phyloP scores from a whole-genome alignment of 805 yeast genomes.

The Ogataea saltuana region DNA sequence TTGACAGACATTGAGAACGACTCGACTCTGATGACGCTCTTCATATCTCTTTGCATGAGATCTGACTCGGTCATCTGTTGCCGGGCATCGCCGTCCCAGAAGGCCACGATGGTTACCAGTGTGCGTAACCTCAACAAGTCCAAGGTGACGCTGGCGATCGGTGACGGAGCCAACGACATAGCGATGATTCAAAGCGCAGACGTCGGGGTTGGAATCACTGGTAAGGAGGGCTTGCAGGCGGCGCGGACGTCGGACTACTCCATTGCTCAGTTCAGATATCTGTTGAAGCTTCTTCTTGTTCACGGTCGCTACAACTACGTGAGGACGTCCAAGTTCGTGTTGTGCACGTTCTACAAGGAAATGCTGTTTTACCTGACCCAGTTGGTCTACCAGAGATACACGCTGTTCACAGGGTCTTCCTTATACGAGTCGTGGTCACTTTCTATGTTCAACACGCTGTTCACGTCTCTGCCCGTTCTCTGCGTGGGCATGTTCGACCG shows the following conservation, averaged over 20 bases:
- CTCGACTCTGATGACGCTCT: constrained; percentile 66
- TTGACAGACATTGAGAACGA: constrained; percentile 72
- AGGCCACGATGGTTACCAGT: constrained; percentile 81
- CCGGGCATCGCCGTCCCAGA: constrained; percentile 96
- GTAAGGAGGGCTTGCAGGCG: constrained; percentile 95
- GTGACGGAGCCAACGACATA: constrained; percentile 99
- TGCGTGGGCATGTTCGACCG: constrained; percentile 95
- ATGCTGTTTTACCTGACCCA: constrained; percentile 87
- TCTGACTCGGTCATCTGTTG: constrained; percentile 93
- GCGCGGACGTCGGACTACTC: constrained; percentile 94
- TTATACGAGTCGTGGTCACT: constrained; percentile 94
- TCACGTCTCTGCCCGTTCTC: constrained; percentile 88
- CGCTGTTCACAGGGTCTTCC: constrained; percentile 90
- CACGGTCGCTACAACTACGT: constrained; percentile 96
- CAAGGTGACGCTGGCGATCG: constrained; percentile 90
- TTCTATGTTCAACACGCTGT: constrained; percentile 94
- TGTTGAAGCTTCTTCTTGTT: constrained; percentile 80
- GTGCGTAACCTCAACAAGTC: constrained; percentile 69
- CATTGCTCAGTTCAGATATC: constrained; percentile 88
- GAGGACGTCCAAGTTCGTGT: constrained; percentile 86
- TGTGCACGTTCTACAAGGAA: constrained; percentile 95
- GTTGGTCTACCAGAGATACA: constrained; percentile 79
- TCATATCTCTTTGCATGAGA: constrained; percentile 80
- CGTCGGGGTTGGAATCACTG: constrained; percentile 96
- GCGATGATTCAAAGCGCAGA: constrained; percentile 99